Base-by-base conservation (phyloP, 1,139 yeast species). In the Debaryomycetaceae sp. region DNA sequence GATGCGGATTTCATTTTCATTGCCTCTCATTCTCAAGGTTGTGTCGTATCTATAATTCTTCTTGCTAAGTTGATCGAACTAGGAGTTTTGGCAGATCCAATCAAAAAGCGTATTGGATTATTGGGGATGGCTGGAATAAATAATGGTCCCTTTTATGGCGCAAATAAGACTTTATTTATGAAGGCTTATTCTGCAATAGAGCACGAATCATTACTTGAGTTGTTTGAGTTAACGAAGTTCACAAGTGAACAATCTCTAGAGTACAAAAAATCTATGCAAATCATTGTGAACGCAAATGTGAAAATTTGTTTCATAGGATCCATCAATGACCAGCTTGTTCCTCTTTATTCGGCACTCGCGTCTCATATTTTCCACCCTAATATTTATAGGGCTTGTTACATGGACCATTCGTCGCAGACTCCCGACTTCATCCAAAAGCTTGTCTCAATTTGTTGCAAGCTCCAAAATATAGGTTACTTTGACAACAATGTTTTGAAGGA, bases 41-140 rank as follows among this genome's bases (percentile, higher is more conserved):
- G 94, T 40, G 97, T 96, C 0, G 98, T 92, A 0, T 81, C 96
- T 1, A 81, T 88, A 1, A 83, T 88, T 36, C 59, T 92, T 24
- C 64, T 89, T 28, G 87, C 96, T 0, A 74, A 78, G 48, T 68
- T 92, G 34, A 76, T 92, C 6, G 82, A 78, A 46, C 73, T 79
- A 48, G 95, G 92, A 0, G 72, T 86, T 18, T 75, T 88, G 15
- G 70, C 68, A 49, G 63, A 66, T 40, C 66, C 73, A 1, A 61
- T 63, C 15, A 59, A 59, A 28, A 81, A 83, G 51, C 66, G 78
- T 33, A 73, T 89, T 16, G 89, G 94, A 0, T 68, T 92, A 17
- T 65, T 92, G 37, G 94, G 92, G 2, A 92, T 92, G 98, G 98
- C 98, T 0, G 98, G 98, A 1, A 79, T 89, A 19, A 88, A 89